A percentile compares a stretch with the other conserved stretches of the same genome.
phyloP scores from a whole-genome alignment of 1,284 basidiomycete genomes.

The Mycena sp. region DNA sequence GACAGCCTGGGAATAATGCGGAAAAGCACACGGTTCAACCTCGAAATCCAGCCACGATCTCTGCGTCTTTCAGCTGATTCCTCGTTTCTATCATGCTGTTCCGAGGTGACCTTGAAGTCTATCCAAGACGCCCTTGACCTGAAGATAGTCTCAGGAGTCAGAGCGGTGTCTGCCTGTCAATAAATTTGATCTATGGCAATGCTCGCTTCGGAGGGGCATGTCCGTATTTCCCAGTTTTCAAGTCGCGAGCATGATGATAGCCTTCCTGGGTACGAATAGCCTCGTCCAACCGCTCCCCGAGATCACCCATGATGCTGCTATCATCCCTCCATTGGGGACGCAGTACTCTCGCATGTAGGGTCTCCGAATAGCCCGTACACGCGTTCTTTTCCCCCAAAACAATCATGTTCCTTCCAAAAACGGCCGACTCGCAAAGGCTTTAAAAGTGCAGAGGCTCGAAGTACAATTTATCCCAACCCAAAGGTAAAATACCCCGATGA shows the following conservation, averaged over 20 bases:
- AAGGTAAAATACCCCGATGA: constrained; percentile 17
- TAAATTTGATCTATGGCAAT: constrained; percentile 4
- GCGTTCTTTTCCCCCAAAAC: background rate
- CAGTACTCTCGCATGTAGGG: background rate
- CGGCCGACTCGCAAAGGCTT: background rate
- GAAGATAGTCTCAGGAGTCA: background rate
- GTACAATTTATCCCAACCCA: background rate
- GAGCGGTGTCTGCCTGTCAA: background rate
- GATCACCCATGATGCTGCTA: constrained; percentile 9
- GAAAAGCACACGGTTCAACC: background rate
- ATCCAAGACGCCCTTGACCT: background rate
- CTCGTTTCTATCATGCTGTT: background rate
- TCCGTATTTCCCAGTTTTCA: background rate
- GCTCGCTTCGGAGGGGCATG: background rate
- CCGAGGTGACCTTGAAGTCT: background rate
- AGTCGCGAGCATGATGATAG: no score
- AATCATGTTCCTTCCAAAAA: background rate
- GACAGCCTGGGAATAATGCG: constrained; percentile 1
- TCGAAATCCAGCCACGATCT: background rate
- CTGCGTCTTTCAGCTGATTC: background rate
- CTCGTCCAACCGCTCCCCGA: constrained; percentile 18
- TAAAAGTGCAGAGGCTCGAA: background rate
- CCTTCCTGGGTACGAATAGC: background rate
- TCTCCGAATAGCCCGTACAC: constrained; percentile 14
- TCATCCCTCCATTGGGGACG: background rate